Evolutionary conservation across 371 early-diverging fungal genomes (phyloP), one percentile per base, ranked within the genome.

Genomic region (Syncephalastrum monosporum): DNA sequence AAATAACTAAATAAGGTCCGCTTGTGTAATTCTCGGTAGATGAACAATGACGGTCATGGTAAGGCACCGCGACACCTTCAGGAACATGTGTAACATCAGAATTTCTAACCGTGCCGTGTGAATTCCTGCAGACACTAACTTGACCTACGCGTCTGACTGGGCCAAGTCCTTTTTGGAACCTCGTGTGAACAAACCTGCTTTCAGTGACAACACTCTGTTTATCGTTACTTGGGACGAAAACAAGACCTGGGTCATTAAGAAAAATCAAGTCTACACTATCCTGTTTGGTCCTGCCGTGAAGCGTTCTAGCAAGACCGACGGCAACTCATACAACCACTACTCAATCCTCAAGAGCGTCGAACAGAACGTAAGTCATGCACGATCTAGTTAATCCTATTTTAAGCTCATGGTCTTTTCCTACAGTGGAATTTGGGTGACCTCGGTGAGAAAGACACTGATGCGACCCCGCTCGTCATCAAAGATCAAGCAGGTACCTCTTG

Each of bases 301-400:
- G n/a, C 55, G 60, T 17, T 47, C 56, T 14, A 47, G 65, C 1
- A 63, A 64, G 47, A 64, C 69, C 12, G 82, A 82, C 58, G 61
- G 56, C 43, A 77, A 76, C 13, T 51, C 45, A 25, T 87, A 85
- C 68, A 74, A 64, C 55, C 88, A 87, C 56, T 87, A 84, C 62
- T 77, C 78, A 10, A 55, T 75, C 44, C 59, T 88, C 17, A 72
- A 75, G 25, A 81, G 81, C 16, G 58, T 84, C 29, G 83, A 84
- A 63, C 55, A 70, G 23, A 80, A 79, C 68, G 65, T 65, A 65
- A 49, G 60, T 27, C 19, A 19, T 27, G 14, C 13, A 49, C 17
- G n/a, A 17, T 3, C 13, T 14, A n/a, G 0, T n/a, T 8, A 23
- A 14, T 42, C 24, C 47, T 16, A 24, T 42, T 13, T 52, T 49